Conservation (phyloP, 2,329 filamentous ascomycete species). For the Grosmannia penicillata region DNA sequence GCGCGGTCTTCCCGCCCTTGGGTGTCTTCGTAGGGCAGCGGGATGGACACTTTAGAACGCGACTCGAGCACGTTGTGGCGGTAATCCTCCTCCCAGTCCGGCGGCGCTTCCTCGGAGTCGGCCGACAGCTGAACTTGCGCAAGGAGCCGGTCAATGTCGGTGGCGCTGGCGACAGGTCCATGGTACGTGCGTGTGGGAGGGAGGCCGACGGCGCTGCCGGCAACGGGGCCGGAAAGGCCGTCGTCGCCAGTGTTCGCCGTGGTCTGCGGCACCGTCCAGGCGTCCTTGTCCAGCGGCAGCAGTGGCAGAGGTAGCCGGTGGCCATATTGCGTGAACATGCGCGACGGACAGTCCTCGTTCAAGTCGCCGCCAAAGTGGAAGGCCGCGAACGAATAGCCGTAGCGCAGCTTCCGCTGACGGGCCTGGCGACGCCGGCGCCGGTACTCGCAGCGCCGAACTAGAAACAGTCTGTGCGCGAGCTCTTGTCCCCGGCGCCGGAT, state of each 20-base stretch:
- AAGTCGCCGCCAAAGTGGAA: background rate
- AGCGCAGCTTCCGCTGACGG: background rate
- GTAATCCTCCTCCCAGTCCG: conserved; percentile 6
- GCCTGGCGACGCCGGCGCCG: conserved; percentile 1
- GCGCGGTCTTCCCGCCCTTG: background rate
- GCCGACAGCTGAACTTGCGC: no score
- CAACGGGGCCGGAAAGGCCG: background rate
- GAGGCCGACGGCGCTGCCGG: background rate
- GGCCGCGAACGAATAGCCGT: background rate
- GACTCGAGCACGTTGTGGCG: conserved; percentile 4
- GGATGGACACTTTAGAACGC: background rate
- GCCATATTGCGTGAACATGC: conserved; percentile 8
- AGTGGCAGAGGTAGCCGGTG: conserved; percentile 10
- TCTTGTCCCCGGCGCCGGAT: conserved; percentile 2
- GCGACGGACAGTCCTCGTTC: conserved; percentile 1
- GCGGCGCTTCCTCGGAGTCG: background rate
- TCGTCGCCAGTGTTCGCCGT: background rate
- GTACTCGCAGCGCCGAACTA: conserved; percentile 7
- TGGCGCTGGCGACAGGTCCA: no score
- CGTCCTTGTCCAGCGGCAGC: conserved; percentile 1
- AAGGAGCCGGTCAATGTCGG: no score
- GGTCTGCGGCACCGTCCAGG: background rate
- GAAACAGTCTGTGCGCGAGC: conserved; percentile 1
- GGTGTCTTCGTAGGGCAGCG: background rate
- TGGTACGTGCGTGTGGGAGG: no score